Base-by-base conservation (phyloP, 176 grass and related monocot genomes). In the Secale cereale region DNA sequence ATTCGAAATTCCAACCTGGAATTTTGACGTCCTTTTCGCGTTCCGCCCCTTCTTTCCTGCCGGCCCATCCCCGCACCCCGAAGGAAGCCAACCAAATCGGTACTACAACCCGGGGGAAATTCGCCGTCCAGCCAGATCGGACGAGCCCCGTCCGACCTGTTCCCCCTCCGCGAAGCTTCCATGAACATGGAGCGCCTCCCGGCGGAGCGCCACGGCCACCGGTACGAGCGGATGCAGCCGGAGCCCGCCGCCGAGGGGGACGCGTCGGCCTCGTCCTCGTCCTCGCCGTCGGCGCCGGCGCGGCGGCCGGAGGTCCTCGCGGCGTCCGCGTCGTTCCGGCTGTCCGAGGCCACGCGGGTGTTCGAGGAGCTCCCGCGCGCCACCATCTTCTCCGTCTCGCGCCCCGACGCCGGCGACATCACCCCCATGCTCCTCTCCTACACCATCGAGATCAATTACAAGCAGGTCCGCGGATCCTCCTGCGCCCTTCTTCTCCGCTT, bases 381-480 rank as follows among this genome's bases (percentile, higher is more conserved):
- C 17, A 79, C 67, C 69, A 95, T 99, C 82, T 83, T 88, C 33
- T 82, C 97, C 40, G 88, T 96, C 13, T 99, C 93, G 45, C 87
- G 93, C 36, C 91, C 97, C 85, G 97, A 99, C 25, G 97, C 88
- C 22, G 91, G 90, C 23, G 97, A 99, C 83, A 96, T 96, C 93
- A 96, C 91, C 29, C 97, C 91, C 69, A 94, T 96, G 93, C 91
- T 94, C 14, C 91, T 96, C 33, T 94, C 93, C 17, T 96, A 99
- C 76, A 96, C 93, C 84, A 94, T 99, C 88, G 97, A 96, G 85
- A 84, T 94, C 86, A 88, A 89, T 77, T 96, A 96, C 91, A 96
- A 91, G 86, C 93, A 99, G 97, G 93, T 99, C 77, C 25, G 81
- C 64, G 60, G 35, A 64, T 70, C 74, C 77, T 22, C 65, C 70